Percentiles rank a stretch among this genome's conserved stretches.
Conservation (phyloP, 371 early-diverging fungal genomes). For the Mucor racemosus region DNA sequence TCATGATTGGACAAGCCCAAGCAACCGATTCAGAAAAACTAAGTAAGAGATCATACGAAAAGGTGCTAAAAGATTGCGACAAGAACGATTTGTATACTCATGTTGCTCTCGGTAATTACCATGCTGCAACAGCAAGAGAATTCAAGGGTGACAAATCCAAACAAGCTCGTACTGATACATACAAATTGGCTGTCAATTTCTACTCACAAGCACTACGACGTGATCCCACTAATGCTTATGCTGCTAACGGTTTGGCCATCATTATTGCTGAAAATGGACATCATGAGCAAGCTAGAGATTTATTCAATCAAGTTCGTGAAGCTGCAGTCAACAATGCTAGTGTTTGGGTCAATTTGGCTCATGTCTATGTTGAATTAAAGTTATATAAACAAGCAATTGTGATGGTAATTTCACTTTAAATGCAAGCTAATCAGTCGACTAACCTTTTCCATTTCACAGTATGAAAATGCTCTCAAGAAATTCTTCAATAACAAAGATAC, state of each 20-base stretch:
- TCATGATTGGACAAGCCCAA: conserved; percentile 75
- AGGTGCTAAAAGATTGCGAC: conserved; percentile 77
- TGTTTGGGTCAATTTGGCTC: conserved; percentile 80
- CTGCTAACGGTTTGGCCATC: conserved; percentile 83
- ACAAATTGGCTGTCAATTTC: conserved; percentile 80
- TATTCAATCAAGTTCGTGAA: conserved; percentile 77
- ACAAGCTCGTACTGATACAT: conserved; percentile 52
- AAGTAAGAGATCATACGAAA: conserved; percentile 76
- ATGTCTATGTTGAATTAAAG: conserved; percentile 74
- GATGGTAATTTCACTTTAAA: conserved; percentile 35
- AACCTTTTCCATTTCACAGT: conserved; percentile 43
- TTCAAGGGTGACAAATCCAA: conserved; percentile 45
- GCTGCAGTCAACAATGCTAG: conserved; percentile 59
- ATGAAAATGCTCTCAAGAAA: conserved; percentile 64
- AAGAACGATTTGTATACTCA: conserved; percentile 83
- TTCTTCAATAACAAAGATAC: conserved; percentile 62
- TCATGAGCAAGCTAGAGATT: conserved; percentile 70
- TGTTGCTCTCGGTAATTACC: conserved; percentile 82
- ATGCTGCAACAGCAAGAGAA: conserved; percentile 66
- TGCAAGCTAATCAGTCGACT: too few relatives aligned
- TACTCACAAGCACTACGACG: conserved; percentile 79
- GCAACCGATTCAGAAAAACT: conserved; percentile 60
- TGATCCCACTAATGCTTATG: conserved; percentile 74
- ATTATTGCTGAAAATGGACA: conserved; percentile 77
- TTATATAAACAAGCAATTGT: conserved; percentile 76